Conservation (phyloP, 805 yeast species). For the Metschnikowia peoriensis region DNA sequence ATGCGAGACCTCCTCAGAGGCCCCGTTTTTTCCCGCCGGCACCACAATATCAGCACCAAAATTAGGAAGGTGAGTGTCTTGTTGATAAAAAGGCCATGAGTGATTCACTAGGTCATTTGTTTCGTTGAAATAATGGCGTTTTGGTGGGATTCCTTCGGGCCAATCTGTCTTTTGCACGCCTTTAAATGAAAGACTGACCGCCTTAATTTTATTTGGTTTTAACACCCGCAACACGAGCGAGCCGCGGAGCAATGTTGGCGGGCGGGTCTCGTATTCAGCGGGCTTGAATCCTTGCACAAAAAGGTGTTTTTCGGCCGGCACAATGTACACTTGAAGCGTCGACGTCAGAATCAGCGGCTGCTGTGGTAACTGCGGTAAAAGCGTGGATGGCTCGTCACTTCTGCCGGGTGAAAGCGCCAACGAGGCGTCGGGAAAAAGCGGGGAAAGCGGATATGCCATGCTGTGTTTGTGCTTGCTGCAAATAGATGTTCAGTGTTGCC, state of each 20-base stretch:
- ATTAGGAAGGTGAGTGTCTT: conserved; percentile 22
- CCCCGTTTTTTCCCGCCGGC: conserved; percentile 3
- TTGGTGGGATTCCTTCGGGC: conserved; percentile 98
- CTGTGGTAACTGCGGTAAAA: conserved; percentile 46
- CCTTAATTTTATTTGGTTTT: conserved; percentile 70
- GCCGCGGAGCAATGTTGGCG: conserved; percentile 83
- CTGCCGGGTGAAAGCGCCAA: conserved; percentile 14
- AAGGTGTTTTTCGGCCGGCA: conserved; percentile 75
- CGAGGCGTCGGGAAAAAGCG: conserved; percentile 25
- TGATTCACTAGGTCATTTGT: conserved; percentile 66
- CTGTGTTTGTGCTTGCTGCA: background rate
- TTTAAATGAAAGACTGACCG: conserved; percentile 56
- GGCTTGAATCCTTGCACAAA: conserved; percentile 80
- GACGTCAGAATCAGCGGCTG: conserved; percentile 61
- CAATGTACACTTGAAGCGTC: conserved; percentile 66
- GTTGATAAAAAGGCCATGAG: conserved; percentile 83
- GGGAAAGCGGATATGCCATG: conserved; percentile 15
- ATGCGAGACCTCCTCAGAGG: conserved; percentile 33
- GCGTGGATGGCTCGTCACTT: conserved; percentile 7
- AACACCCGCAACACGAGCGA: conserved; percentile 65
- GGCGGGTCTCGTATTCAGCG: conserved; percentile 58
- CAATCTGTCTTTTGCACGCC: conserved; percentile 84
- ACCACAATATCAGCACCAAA: conserved; percentile 49
- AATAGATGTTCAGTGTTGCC: background rate
- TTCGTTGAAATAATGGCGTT: conserved; percentile 65